Base-by-base conservation (phyloP, 306 rosid genomes). In the Dalbergia cochinchinensis region DNA sequence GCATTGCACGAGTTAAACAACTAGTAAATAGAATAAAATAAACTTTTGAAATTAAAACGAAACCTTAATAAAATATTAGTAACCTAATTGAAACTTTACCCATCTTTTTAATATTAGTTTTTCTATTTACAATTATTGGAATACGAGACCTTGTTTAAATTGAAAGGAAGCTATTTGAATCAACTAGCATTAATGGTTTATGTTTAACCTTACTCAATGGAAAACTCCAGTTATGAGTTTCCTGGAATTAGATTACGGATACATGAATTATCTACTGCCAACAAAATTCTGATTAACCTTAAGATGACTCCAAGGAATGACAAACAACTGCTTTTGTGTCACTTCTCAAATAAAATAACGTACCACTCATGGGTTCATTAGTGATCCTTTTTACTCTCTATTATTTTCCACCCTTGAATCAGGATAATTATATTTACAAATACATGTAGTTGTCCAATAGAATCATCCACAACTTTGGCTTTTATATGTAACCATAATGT, bases 401-500 rank as follows among this genome's bases (percentile, higher is more conserved):
- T 26, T 14, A 5, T 33, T 33, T 39, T 8, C 26, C 37, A 0
- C 13, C 50, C 10, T 22, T 7, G 9, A 45, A 61, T 31, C 6
- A 14, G 12, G 8, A 64, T n/a, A 18, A 18, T 18, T 62, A 77
- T 31, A 57, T 26, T 57, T 69, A 41, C 57, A 35, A 57, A 60
- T 35, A 7, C 11, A n/a, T 37, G 31, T 57, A 69, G 69, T 20
- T 55, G 42, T 55, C 61, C 15, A 44, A 11, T 12, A 16, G 9
- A 47, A 12, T 34, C 77, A 59, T 39, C 59, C 63, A 69, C 62
- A 69, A 34, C 63, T 59, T 78, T 69, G 77, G 83, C 71, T 78
- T 78, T 69, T 69, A 69, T 54, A 50, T 58, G 58, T 58, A 78
- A 42, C 19, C 34, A 42, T n/a, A 78, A n/a, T 58, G 34, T 31